These are phyloP conservation scores for Mallotus japonicus DNA, from an alignment of 441 rosid species.

Conservation along the genomic window DNA sequence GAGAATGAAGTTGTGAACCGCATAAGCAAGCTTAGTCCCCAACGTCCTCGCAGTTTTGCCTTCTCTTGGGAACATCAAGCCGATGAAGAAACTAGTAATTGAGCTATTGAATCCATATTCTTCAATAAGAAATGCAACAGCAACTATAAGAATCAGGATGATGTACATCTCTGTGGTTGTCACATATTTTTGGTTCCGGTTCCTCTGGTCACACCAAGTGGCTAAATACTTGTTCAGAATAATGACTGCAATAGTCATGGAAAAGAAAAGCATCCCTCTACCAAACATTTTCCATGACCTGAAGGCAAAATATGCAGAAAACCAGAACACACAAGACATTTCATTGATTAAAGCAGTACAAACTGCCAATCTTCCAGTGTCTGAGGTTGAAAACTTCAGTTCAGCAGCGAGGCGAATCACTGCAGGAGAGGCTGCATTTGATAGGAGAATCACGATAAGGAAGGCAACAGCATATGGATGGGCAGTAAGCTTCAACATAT, in stretches of 20 bases:
- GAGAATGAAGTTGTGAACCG: conserved; percentile 68
- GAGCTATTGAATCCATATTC: conserved; percentile 39
- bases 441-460: conserved; percentile 39
- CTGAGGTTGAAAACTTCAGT: conserved; percentile 61
- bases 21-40: conserved; percentile 53
- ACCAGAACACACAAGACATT: conserved; percentile 42
- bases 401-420: conserved; percentile 66
- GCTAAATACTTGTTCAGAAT: conserved; percentile 49
- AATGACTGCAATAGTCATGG: conserved; percentile 37
- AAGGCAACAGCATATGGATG: conserved; percentile 30
- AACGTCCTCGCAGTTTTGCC: conserved; percentile 76
- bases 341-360: conserved; percentile 59
- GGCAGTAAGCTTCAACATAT: conserved; percentile 22
- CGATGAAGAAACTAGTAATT: conserved; percentile 53
- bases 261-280: conserved; percentile 29
- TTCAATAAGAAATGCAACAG: conserved; percentile 42
- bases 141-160: conserved; percentile 41
- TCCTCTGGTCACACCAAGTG: conserved; percentile 54
- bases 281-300: conserved; percentile 27
- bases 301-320: conserved; percentile 26
- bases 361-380: conserved; percentile 64
- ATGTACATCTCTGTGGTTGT: conserved; percentile 52
- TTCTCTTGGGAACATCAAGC: conserved; percentile 71
- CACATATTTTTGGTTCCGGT: conserved; percentile 52
- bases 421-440: conserved; percentile 72